These are phyloP conservation scores for Cryoendolithus antarcticus DNA, from an alignment of 2,329 filamentous ascomycete species.

Conservation along the genomic window DNA sequence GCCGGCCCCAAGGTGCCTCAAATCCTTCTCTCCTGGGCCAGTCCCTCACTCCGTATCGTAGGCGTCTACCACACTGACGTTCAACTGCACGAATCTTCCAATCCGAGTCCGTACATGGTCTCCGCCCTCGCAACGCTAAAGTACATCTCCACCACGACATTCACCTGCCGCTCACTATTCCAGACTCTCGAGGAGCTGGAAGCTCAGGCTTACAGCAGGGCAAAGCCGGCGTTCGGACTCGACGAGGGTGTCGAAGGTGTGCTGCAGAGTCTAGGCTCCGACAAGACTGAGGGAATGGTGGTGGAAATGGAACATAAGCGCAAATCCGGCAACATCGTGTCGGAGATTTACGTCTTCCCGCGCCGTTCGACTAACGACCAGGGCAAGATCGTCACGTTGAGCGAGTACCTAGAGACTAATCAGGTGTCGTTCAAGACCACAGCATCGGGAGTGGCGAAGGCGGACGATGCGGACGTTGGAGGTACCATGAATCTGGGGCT, in stretches of 20 bases:
- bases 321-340: conserved; percentile 67
- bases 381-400: no score
- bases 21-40: conserved; percentile 60
- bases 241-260: conserved; percentile 67
- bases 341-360: conserved; percentile 54
- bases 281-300: conserved; percentile 49
- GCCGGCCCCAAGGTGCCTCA: conserved; percentile 47
- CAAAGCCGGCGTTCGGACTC: conserved; percentile 67
- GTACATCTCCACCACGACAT: conserved; percentile 76
- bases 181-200: conserved; percentile 63
- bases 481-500: conserved; percentile 44
- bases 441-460: not conserved
- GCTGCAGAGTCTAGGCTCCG: conserved; percentile 51
- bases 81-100: conserved; percentile 48
- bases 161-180: conserved; percentile 59
- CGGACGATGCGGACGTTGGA: conserved; percentile 52
- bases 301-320: conserved; percentile 77
- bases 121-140: conserved; percentile 58
- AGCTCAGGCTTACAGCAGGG: conserved; percentile 63
- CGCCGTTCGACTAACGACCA: not conserved
- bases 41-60: conserved; percentile 56
- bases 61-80: conserved; percentile 76
- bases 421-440: conserved; percentile 5
- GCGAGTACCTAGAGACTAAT: no score
- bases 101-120: conserved; percentile 45